These are phyloP conservation scores for Gamarada debralockiae DNA, from an alignment of 495 filamentous ascomycete genomes.

Conservation along the genomic window DNA sequence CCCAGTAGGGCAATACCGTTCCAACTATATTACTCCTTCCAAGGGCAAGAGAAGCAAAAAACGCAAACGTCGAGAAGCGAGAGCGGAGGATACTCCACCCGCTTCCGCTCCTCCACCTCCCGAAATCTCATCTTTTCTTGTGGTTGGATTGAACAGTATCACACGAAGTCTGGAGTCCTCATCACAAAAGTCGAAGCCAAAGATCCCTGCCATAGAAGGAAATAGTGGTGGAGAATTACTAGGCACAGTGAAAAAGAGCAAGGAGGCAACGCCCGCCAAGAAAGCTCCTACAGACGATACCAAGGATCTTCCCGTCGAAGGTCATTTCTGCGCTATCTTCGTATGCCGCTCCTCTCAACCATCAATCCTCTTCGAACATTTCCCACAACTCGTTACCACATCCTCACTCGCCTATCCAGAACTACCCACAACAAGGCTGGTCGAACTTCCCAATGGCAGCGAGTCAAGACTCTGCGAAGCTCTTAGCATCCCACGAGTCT, in stretches of 20 bases:
- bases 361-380: conserved; percentile 49
- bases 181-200: conserved; percentile 17
- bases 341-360: conserved; percentile 46
- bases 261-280: neutral
- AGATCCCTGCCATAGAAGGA: neutral
- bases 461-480: conserved; percentile 46
- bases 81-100: conserved; percentile 10
- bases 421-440: conserved; percentile 42
- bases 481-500: conserved; percentile 54
- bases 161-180: conserved; percentile 48
- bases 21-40: conserved; percentile 40
- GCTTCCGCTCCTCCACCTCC: conserved; percentile 33
- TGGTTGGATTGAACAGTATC: conserved; percentile 55
- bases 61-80: conserved; percentile 27
- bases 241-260: neutral
- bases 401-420: conserved; percentile 40
- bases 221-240: no score
- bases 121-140: conserved; percentile 45
- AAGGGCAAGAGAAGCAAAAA: conserved; percentile 47
- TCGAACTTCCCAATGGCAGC: conserved; percentile 49
- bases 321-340: conserved; percentile 46
- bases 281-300: neutral
- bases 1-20: conserved; percentile 52
- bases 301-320: neutral
- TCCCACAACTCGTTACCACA: conserved; percentile 52